Percentiles rank a stretch among this genome's conserved stretches.
Evolutionary conservation across 2,329 filamentous ascomycete genomes (phyloP).

Genomic region (Cladophialophora psammophila): DNA sequence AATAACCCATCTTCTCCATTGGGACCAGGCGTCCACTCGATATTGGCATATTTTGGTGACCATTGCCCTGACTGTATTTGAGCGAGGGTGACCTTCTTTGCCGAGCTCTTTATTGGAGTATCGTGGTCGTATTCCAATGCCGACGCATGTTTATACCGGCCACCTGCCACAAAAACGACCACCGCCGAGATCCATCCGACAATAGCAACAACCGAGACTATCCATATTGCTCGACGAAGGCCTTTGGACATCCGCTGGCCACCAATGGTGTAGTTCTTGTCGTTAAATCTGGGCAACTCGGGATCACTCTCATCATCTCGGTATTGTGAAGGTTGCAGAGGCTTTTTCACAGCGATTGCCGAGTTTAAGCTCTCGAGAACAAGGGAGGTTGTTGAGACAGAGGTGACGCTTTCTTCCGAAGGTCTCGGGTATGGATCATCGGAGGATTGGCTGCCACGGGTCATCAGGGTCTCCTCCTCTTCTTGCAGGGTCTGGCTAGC

Average conservation of each 20-base stretch:
- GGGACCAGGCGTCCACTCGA: conserved; percentile 58
- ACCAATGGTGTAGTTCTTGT: conserved; percentile 26
- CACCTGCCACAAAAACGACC: conserved; percentile 51
- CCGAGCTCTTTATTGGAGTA: conserved; percentile 47
- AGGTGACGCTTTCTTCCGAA: conserved; percentile 39
- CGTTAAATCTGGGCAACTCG: conserved; percentile 39
- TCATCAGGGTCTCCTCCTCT: conserved; percentile 33
- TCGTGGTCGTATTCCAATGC: conserved; percentile 43
- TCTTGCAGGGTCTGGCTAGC: conserved; percentile 8
- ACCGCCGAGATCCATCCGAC: conserved; percentile 56
- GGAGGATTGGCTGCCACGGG: conserved; percentile 13
- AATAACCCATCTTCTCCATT: conserved; percentile 75
- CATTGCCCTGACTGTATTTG: conserved; percentile 51
- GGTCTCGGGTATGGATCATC: conserved; percentile 8
- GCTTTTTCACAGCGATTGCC: conserved; percentile 23
- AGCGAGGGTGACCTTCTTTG: conserved; percentile 53
- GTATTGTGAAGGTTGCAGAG: conserved; percentile 29
- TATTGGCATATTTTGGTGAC: conserved; percentile 48
- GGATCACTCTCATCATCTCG: conserved; percentile 43
- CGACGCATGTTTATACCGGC: conserved; percentile 45
- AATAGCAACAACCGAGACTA: conserved; percentile 50
- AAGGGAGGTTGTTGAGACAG: conserved; percentile 42
- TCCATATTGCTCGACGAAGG: conserved; percentile 50
- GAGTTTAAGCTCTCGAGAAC: conserved; percentile 43
- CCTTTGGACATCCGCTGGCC: conserved; percentile 42